phyloP scores from a whole-genome alignment of 805 yeast species.

The Kuraishia molischiana region DNA sequence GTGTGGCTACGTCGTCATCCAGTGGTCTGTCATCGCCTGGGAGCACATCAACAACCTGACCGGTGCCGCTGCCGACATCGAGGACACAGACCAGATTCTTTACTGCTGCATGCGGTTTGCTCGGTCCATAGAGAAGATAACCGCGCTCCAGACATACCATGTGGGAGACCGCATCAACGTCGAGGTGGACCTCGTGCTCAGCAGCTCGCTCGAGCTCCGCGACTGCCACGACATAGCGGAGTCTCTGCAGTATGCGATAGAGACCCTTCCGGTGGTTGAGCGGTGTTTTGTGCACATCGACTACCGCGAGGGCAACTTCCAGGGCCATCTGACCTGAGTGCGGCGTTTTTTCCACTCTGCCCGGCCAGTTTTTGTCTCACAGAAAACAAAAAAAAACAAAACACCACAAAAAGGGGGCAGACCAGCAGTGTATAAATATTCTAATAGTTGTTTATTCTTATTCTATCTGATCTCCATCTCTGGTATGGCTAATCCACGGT shows the following conservation, averaged over 20 bases:
- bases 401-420: too few species aligned
- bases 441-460: too few species aligned
- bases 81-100: slow-evolving; percentile 55
- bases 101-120: slow-evolving; percentile 65
- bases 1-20: slow-evolving; percentile 48
- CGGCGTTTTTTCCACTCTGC: too few species aligned
- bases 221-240: slow-evolving; percentile 79
- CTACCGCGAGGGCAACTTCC: slow-evolving; percentile 30
- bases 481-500: too few species aligned
- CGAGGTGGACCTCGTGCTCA: slow-evolving; percentile 64
- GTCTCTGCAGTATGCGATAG: slow-evolving; percentile 71
- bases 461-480: too few species aligned
- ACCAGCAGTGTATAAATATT: too few species aligned
- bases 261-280: slow-evolving; percentile 68
- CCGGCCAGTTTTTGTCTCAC: too few species aligned
- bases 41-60: slow-evolving; percentile 70
- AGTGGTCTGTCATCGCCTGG: slow-evolving; percentile 57
- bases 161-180: slow-evolving; percentile 71
- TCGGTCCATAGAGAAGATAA: slow-evolving; percentile 51
- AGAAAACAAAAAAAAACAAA: too few species aligned
- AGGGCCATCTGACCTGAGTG: slow-evolving; percentile 22
- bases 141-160: slow-evolving; percentile 63
- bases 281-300: slow-evolving; percentile 79
- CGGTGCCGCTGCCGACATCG: slow-evolving; percentile 57
- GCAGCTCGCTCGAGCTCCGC: slow-evolving; percentile 37